Percentiles rank a stretch among this genome's conserved stretches.
These are phyloP conservation scores for Taphrina deformans DNA, from an alignment of 1,139 yeast genomes.

Conservation along the genomic window DNA sequence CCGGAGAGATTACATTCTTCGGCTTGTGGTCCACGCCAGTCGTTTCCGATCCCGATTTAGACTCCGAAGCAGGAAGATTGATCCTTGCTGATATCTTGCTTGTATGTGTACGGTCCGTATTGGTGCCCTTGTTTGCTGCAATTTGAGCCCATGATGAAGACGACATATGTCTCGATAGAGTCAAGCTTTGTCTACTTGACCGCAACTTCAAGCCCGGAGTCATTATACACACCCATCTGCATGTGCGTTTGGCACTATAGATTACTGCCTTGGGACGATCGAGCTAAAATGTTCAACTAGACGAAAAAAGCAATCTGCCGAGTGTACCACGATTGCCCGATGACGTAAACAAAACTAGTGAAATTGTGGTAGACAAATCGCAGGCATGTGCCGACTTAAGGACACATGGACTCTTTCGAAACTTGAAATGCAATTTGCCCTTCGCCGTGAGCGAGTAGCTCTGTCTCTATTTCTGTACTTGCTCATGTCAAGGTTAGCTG, in stretches of 20 bases:
- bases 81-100: background rate
- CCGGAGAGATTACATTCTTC: background rate
- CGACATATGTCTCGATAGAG: background rate
- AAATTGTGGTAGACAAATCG: too few relatives aligned
- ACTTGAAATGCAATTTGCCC: too few relatives aligned
- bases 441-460: too few relatives aligned
- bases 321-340: background rate
- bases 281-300: too few relatives aligned
- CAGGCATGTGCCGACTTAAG: too few relatives aligned
- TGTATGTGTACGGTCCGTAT: background rate
- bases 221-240: background rate
- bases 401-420: too few relatives aligned
- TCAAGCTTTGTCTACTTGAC: background rate
- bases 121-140: background rate
- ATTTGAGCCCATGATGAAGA: background rate
- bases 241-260: too few relatives aligned
- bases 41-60: background rate
- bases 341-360: background rate
- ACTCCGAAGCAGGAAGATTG: background rate
- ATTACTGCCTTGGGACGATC: too few relatives aligned
- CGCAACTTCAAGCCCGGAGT: background rate
- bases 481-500: too few relatives aligned
- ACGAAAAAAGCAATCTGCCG: background rate
- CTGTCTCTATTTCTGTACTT: too few relatives aligned
- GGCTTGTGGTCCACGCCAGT: background rate